A percentile compares a stretch with the other conserved stretches of the same genome.
Conservation (phyloP, 306 rosid species). For the Trifolium fragiferum region DNA sequence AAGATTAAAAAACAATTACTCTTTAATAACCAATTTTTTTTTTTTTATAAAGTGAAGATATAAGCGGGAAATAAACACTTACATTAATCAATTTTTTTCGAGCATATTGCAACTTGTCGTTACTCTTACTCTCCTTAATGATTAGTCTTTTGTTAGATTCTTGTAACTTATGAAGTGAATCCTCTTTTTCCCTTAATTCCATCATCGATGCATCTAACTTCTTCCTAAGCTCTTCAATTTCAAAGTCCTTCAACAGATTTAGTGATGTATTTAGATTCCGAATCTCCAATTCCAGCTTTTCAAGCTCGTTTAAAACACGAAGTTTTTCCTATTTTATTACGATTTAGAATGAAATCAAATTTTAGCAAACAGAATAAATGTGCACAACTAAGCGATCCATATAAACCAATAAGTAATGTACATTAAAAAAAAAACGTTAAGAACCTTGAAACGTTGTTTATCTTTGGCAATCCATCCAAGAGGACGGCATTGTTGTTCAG, state of each 20-base stretch:
- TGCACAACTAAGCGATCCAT: background rate
- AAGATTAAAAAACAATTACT: constrained; percentile 5
- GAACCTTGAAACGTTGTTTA: background rate
- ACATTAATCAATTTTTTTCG: constrained; percentile 73
- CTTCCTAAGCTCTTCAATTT: background rate
- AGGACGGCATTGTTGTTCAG: background rate
- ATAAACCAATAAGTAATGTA: too few relatives aligned
- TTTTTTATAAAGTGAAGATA: too few relatives aligned
- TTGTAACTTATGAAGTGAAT: constrained; percentile 47
- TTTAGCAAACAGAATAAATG: background rate
- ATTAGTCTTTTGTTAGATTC: constrained; percentile 64
- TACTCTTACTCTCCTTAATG: constrained; percentile 69
- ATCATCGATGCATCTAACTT: background rate
- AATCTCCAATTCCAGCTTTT: background rate
- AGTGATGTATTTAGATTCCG: background rate
- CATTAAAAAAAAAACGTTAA: too few relatives aligned
- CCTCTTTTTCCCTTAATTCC: background rate
- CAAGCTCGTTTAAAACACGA: background rate
- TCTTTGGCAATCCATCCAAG: constrained; percentile 2
- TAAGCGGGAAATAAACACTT: too few relatives aligned
- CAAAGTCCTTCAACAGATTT: background rate
- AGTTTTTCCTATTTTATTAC: background rate
- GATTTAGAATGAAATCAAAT: too few relatives aligned
- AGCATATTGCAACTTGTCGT: constrained; percentile 84
- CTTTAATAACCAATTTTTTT: background rate